Conservation (phyloP, 805 yeast species). For the Lipomyces mesembrius region DNA sequence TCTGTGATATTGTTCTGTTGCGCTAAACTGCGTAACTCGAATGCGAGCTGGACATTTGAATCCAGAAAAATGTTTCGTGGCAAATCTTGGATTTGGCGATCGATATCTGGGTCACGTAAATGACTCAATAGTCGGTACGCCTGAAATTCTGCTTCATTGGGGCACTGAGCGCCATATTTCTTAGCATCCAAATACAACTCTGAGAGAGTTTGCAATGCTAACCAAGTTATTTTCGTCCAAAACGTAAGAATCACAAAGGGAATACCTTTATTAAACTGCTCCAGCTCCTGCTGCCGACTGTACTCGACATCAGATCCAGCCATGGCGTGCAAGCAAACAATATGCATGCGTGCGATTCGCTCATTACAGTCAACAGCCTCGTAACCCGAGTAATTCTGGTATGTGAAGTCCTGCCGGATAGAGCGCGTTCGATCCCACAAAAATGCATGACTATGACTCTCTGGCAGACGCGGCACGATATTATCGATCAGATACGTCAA, state of each 20-base stretch:
- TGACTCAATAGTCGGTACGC: slow-evolving; percentile 84
- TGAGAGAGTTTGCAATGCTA: slow-evolving; percentile 78
- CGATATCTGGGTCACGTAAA: slow-evolving; percentile 82
- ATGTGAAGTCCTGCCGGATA: slow-evolving; percentile 94
- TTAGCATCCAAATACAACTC: slow-evolving; percentile 86
- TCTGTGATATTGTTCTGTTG: slow-evolving; percentile 58
- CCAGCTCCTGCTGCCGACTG: slow-evolving; percentile 93
- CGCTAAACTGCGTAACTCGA: slow-evolving; percentile 67
- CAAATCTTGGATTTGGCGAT: slow-evolving; percentile 69
- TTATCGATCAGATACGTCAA: slow-evolving; percentile 72
- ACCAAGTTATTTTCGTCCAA: not conserved
- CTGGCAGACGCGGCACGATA: slow-evolving; percentile 70
- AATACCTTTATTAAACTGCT: slow-evolving; percentile 75
- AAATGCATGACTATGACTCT: slow-evolving; percentile 74
- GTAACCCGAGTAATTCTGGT: slow-evolving; percentile 89
- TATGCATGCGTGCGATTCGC: slow-evolving; percentile 84
- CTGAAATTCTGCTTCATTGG: slow-evolving; percentile 91
- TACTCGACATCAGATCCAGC: slow-evolving; percentile 71
- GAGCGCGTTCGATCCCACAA: slow-evolving; percentile 98
- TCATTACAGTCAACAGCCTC: slow-evolving; percentile 95
- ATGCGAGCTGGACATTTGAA: slow-evolving; percentile 67
- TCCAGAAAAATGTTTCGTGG: slow-evolving; percentile 63
- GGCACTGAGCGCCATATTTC: slow-evolving; percentile 66
- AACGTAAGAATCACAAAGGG: not conserved
- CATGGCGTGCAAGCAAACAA: slow-evolving; percentile 82